Base-by-base conservation (phyloP, 164 flowering plant species). In the Chimonanthus salicifolius region DNA sequence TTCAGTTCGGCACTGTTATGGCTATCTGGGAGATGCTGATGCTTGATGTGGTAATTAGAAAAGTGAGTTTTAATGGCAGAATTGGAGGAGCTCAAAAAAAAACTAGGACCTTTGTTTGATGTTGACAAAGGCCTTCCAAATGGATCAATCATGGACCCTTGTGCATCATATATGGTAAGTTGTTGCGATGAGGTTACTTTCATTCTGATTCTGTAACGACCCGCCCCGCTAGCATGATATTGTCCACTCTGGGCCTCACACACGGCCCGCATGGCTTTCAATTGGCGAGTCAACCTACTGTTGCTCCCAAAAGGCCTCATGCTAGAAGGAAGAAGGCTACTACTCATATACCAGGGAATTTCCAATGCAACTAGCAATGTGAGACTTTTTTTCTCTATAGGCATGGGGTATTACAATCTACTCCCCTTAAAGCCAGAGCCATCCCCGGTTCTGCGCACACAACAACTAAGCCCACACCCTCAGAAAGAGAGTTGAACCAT, bases 81-180 rank as follows among this genome's bases (percentile, higher is more conserved):
- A 43, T 78, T 96, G 75, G 98, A 96, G 83, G 97, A 89, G 81
- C 81, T 96, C 58, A 90, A 81, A 73, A 92, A 92, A 84, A 96
- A 94, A 85, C 89, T 96, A 69, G 82, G 89, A 4, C 98, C 98
- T 3, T 80, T 96, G 75, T 93, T 96, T 78, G 97, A 93, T 87
- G 95, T 92, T 20, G 98, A 95, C 69, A 89, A 85, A 78, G 97
- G 98, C 20, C 87, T 95, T 78, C 84, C 92, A 3, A 68, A 87
- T 48, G 89, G 83, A 50, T 82, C 87, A 3, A 69, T 86, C 7
- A 73, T 87, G 76, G 94, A 90, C 71, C 88, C 92, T 75, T 78
- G 80, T 68, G 92, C 87, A 80, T 92, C 99, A 47, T 92, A 85
- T 60, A 81, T 85, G 87, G 99, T 92, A 83, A 76, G 78, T 69